These are phyloP conservation scores for Alloteropsis semialata DNA, from an alignment of 176 grass and related monocot species.

Conservation along the genomic window DNA sequence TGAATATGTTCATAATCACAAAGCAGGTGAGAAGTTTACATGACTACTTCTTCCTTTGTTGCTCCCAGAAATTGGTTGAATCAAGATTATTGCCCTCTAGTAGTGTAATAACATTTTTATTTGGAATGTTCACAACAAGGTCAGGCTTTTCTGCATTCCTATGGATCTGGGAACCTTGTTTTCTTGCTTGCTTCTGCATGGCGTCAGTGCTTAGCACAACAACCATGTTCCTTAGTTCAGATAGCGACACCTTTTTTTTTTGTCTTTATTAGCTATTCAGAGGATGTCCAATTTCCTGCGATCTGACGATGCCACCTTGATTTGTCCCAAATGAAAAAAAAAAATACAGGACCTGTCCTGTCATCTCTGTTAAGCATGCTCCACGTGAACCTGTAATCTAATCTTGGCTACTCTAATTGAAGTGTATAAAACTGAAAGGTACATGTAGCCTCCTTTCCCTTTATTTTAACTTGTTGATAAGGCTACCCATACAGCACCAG, in stretches of 20 bases:
- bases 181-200: background rate
- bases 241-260: background rate
- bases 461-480: background rate
- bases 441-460: too few relatives aligned
- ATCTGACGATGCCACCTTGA: background rate
- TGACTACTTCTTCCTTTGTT: background rate
- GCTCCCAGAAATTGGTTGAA: background rate
- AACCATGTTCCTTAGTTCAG: background rate
- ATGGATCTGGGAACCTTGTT: background rate
- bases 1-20: background rate
- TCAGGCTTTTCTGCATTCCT: background rate
- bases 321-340: background rate
- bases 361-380: background rate
- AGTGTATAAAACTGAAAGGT: background rate
- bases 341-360: background rate
- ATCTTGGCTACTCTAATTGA: too few relatives aligned
- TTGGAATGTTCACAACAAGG: background rate
- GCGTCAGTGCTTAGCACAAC: background rate
- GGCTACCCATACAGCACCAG: background rate
- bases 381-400: background rate
- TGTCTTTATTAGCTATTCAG: background rate
- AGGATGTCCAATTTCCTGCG: background rate
- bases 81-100: background rate
- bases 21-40: background rate
- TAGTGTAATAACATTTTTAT: background rate